Base-by-base conservation (phyloP, 2,329 filamentous ascomycete genomes). In the Pseudocercospora pini-densiflorae region DNA sequence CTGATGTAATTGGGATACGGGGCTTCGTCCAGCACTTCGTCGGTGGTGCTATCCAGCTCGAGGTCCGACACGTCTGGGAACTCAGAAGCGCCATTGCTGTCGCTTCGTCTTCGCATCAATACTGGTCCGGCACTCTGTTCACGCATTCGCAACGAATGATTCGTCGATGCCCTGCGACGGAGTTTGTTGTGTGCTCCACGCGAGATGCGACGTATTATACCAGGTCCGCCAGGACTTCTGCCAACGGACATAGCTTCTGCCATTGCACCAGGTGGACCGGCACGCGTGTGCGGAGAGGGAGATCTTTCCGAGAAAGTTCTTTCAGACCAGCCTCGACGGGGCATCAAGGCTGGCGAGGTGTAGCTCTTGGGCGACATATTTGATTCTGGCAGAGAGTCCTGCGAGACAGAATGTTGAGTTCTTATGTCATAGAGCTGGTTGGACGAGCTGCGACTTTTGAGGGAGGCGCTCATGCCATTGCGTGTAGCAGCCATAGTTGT, bases 41-140 rank as follows among this genome's bases (percentile, higher is more conserved):
- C 77, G 0, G 79, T 79, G 27, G 89, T 88, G 36, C 86, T 85
- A 69, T 90, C 88, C 21, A 83, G 76, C 61, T 85, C 83, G 24
- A 84, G 78, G 70, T 84, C 83, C 14, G 83, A 84, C 31, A 84
- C 77, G 65, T 85, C 83, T 60, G 81, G 75, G 40, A 79, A 77
- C 49, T 81, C 79, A 45, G 80, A 82, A 49, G 90, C 90, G 70
- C 88, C 92, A 79, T 92, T 95, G 82, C 94, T 97, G 78, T 96
- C 93, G 78, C 94, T 97, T 71, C 94, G 89, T 65, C 93, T 87
- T 68, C 94, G 89, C 79, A 97, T 88, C 61, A 97, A 91, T 63
- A 93, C 91, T 1, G 95, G 95, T 0, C 95, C 95, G 27, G 93
- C 90, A 76, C 94, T 97, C 68, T 92, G 90, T 76, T 97, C 93